Evolutionary conservation across 2,329 filamentous ascomycete genomes (phyloP).

Genomic region (Cercospora nicotianae): DNA sequence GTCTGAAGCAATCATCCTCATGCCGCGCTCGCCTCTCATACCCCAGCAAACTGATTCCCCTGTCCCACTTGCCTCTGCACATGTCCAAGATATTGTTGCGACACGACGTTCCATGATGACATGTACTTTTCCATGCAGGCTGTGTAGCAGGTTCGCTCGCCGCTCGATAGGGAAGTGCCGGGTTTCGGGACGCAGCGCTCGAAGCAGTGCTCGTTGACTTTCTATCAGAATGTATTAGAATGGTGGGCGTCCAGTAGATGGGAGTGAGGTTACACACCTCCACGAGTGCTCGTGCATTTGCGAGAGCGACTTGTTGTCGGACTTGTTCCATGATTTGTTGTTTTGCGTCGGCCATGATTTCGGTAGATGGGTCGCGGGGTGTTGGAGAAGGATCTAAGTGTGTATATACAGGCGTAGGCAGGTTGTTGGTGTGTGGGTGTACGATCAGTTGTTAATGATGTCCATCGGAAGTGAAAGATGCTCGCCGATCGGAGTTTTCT

Average conservation of each 20-base stretch:
- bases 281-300: conserved; percentile 53
- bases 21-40: background rate
- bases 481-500: conserved; percentile 3
- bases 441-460: background rate
- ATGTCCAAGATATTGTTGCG: conserved; percentile 50
- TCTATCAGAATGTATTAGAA: conserved; percentile 40
- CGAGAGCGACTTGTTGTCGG: conserved; percentile 54
- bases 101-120: conserved; percentile 54
- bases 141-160: conserved; percentile 53
- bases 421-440: background rate
- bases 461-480: conserved; percentile 1
- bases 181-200: conserved; percentile 57
- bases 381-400: background rate
- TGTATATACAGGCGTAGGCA: background rate
- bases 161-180: conserved; percentile 51
- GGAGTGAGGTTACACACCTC: conserved; percentile 40
- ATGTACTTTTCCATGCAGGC: conserved; percentile 59
- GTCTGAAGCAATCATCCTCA: background rate
- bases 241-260: too few relatives aligned
- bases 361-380: background rate
- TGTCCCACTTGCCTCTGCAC: conserved; percentile 45
- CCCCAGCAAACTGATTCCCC: conserved; percentile 7
- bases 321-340: conserved; percentile 54
- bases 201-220: conserved; percentile 59
- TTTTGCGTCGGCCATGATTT: conserved; percentile 46